Base-by-base conservation (phyloP, 192 early-diverging fungal genomes). In the Geranomyces variabilis region DNA sequence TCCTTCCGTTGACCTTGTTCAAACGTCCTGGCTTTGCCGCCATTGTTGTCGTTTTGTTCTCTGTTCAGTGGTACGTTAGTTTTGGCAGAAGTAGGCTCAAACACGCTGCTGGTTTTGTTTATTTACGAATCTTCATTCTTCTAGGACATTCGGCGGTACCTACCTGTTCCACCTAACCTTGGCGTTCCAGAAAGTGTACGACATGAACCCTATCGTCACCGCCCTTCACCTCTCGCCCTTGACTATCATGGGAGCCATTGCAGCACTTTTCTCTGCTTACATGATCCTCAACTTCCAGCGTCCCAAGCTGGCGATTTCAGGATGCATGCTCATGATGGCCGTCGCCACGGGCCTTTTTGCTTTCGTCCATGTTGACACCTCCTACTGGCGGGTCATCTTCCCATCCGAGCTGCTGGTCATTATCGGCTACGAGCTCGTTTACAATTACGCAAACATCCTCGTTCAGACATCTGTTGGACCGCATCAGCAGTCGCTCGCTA, bases 281-380 rank as follows among this genome's bases (percentile, higher is more conserved):
- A n/a, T 53, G n/a, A 53, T 53, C 51, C 51, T 53, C 51, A 3
- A 53, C 8, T 68, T 68, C 31, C 41, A 51, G 48, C 58, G 53
- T 14, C 66, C 24, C 47, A 41, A 68, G 53, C 19, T 53, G 7
- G 51, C 51, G 6, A 53, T 53, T 26, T 53, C 51, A 7, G 3
- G 6, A 7, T 53, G 51, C 51, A n/a, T 53, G n/a, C n/a, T 26
- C 19, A n/a, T 53, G n/a, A 53, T 53, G 51, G 24, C 51, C 7
- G 7, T 53, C 17, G 51, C 51, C n/a, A 6, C 4, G 3, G 19
- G n/a, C 7, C 51, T 53, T 26, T 53, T 53, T 17, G 51, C 7
- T 26, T 17, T 53, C 4, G 15, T 15, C 17, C 4, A n/a, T 3
- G n/a, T 24, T 7, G n/a, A 53, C 51, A 53, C 51, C 4, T 33